These are phyloP conservation scores for Phytophthora nicotianae DNA, from an alignment of 352 stramenopile species.

Conservation along the genomic window DNA sequence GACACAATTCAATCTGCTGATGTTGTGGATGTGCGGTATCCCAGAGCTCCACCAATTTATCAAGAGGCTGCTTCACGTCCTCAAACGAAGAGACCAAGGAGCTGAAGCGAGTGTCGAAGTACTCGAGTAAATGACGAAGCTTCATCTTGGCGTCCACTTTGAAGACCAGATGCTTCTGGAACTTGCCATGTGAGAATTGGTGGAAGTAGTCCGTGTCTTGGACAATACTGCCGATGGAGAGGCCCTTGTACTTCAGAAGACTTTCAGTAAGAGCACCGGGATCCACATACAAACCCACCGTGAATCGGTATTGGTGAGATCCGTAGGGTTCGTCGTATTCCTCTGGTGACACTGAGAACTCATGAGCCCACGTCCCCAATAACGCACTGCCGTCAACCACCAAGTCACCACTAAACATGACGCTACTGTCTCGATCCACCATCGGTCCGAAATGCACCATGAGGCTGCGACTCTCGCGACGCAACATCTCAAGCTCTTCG, in stretches of 20 bases:
- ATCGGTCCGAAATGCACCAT: conserved; percentile 70
- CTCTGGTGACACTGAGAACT: conserved; percentile 49
- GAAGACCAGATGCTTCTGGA: conserved; percentile 74
- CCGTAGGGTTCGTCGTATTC: conserved; percentile 42
- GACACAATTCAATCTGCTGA: conserved; percentile 37
- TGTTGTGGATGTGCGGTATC: conserved; percentile 38
- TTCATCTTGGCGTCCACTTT: conserved; percentile 60
- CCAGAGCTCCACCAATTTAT: conserved; percentile 41
- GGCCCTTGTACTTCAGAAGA: conserved; percentile 82
- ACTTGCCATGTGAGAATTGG: conserved; percentile 64
- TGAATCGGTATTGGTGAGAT: conserved; percentile 48
- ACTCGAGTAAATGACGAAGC: conserved; percentile 54
- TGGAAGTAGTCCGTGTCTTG: conserved; percentile 80
- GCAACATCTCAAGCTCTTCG: conserved; percentile 65
- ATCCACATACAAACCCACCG: conserved; percentile 74
- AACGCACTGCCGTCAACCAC: conserved; percentile 60
- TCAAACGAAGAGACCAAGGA: conserved; percentile 29
- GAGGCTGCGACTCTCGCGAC: conserved; percentile 62
- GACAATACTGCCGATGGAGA: conserved; percentile 78
- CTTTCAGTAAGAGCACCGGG: conserved; percentile 59
- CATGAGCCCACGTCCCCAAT: conserved; percentile 73
- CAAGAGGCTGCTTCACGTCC: conserved; percentile 28
- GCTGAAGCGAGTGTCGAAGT: conserved; percentile 54
- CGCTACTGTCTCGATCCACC: conserved; percentile 68
- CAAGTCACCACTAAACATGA: conserved; percentile 63